Base-by-base conservation (phyloP, 345 rosid species). In the Populus deltoides region DNA sequence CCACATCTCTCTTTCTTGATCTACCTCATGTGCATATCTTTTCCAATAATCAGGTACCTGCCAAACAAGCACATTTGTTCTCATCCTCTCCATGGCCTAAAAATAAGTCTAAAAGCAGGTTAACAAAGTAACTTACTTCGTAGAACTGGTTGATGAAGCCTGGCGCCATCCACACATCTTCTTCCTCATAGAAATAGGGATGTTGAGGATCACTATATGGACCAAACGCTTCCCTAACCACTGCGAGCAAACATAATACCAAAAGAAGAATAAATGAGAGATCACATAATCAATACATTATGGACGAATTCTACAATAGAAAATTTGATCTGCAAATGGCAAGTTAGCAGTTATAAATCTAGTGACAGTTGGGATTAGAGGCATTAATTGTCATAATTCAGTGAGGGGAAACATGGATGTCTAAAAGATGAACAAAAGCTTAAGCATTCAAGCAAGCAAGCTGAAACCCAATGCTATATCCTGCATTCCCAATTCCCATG, bases 161-260 rank as follows among this genome's bases (percentile, higher is more conserved):
- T 0, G 98, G 98, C 6, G 97, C 98, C 98, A 93, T 94, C 98
- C 98, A 94, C 77, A 85, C 97, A 76, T 94, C 97, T 75, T 94
- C 98, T 63, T 89, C 97, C 85, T 94, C 98, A 47, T 92, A 94
- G 66, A 94, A 88, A 67, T 94, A 91, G 45, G 97, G 90, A 86
- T 94, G 98, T 65, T 92, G 94, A 80, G 98, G 98, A 87, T 94
- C 97, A 72, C 79, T 85, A 77, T 91, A 94, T 35, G 97, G 98
- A 45, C 98, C 97, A 78, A 92, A 85, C 76, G 90, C 90, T 87
- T 94, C 98, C 86, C 98, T 92, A 76, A 92, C 92, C 98, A 94
- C 97, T 94, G 86, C 75, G 73, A 22, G 66, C 55, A 67, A 68
- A 76, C 75, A 22, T n/a, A 72, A 69, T 16, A 45, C 57, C 24